Evolutionary conservation across 345 rosid genomes (phyloP).

Genomic region (Boechera retrofracta): DNA sequence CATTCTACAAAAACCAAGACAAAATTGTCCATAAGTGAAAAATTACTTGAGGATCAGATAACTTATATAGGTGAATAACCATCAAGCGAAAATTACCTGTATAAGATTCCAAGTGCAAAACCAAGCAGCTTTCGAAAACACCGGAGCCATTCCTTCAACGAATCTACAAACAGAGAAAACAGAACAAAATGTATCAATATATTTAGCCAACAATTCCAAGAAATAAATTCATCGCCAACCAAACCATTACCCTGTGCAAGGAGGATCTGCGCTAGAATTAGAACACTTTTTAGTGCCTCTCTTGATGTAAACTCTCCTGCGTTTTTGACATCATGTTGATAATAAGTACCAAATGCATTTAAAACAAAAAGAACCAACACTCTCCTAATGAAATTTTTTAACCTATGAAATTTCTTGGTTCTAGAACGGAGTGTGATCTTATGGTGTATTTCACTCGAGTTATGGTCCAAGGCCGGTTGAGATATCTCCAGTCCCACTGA

Average conservation of each 20-base stretch:
- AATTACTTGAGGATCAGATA: slow-evolving; percentile 36
- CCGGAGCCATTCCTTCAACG: slow-evolving; percentile 99
- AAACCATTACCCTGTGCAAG: slow-evolving; percentile 84
- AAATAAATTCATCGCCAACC: not conserved
- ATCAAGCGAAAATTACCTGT: slow-evolving; percentile 57
- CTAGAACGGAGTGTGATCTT: slow-evolving; percentile 85
- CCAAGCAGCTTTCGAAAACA: slow-evolving; percentile 98
- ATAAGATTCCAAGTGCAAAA: slow-evolving; percentile 98
- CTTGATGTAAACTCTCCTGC: slow-evolving; percentile 42
- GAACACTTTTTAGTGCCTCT: slow-evolving; percentile 57
- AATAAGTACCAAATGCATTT: slow-evolving; percentile 19
- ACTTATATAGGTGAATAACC: no score
- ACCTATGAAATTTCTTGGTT: slow-evolving; percentile 78
- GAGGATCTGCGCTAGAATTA: slow-evolving; percentile 83
- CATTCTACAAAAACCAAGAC: slow-evolving; percentile 64
- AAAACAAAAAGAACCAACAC: not conserved
- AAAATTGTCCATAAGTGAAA: not conserved
- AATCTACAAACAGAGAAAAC: slow-evolving; percentile 56
- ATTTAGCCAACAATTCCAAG: not conserved
- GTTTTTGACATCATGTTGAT: slow-evolving; percentile 13
- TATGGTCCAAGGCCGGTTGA: slow-evolving; percentile 91
- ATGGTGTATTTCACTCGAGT: slow-evolving; percentile 93
- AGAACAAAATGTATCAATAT: not conserved
- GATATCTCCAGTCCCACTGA: slow-evolving; percentile 92
- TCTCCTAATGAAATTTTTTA: not conserved